Base-by-base conservation (phyloP, 257 asterid species). In the Jasminum sambac region DNA sequence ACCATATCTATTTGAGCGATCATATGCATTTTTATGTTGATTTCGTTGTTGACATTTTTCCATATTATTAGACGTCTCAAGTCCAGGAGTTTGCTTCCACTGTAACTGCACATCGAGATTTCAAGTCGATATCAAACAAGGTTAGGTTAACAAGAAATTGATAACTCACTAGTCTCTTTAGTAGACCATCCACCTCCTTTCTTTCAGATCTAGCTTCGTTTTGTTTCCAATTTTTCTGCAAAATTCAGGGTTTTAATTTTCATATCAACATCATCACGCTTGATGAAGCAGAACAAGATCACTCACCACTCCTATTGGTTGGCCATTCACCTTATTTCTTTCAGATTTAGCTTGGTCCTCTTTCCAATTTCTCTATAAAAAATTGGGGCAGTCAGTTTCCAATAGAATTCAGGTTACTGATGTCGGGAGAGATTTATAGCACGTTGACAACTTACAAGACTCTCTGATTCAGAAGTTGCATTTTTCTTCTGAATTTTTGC, bases 121-220 rank as follows among this genome's bases (percentile, higher is more conserved):
- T 67, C 78, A 76, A 23, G 63, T 74, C 55, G 76, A 70, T 24
- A 78, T 43, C 75, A 73, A 71, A 63, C 40, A 24, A 59, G 26
- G 26, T 64, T 26, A 67, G 67, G 68, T 21, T 78, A 63, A 72
- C 46, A 9, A 50, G 67, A 5, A 10, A 34, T 63, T 40, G 14
- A 76, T 30, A 65, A 85, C 95, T 83, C 70, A 87, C 97, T 66
- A 91, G 86, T 82, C 95, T 95, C 79, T 86, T 91, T 34, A 84
- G 88, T 78, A 78, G 88, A 68, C 75, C 84, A 75, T 72, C 76
- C 24, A 40, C 84, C 76, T 80, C 84, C 64, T 75, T 74, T 43
- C 26, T 71, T 69, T 82, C 86, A 63, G 78, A 68, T 74, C 76
- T 79, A 66, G 61, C 72, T 44, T 36, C 80, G 57, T 66, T 61